A percentile compares a stretch with the other conserved stretches of the same genome.
These are phyloP conservation scores for Wakefieldia striispora DNA, from an alignment of 768 basidiomycete species.

Conservation along the genomic window DNA sequence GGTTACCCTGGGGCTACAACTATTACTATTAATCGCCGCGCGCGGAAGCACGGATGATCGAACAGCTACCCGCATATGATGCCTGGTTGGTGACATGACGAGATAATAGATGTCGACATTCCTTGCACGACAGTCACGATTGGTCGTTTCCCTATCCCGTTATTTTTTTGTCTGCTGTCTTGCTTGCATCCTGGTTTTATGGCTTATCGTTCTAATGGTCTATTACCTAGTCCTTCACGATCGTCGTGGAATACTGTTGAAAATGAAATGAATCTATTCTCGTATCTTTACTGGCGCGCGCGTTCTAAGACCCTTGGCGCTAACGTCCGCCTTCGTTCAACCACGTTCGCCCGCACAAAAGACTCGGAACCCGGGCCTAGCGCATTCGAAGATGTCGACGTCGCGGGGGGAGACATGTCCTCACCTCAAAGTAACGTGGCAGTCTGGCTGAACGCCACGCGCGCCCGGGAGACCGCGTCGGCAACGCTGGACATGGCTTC, in stretches of 20 bases:
- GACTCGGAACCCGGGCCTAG: too few relatives aligned
- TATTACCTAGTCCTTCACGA: too few relatives aligned
- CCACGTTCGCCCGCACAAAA: too few relatives aligned
- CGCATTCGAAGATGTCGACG: too few relatives aligned
- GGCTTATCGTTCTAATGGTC: conserved; percentile 4
- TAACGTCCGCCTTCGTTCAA: too few relatives aligned
- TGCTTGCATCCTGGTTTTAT: conserved; percentile 2
- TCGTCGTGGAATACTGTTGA: too few relatives aligned
- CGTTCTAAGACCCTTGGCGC: too few relatives aligned
- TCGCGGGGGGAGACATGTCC: too few relatives aligned
- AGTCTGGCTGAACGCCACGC: too few relatives aligned
- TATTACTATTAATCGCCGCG: conserved; percentile 17
- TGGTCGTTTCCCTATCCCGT: neutral
- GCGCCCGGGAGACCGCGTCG: too few relatives aligned
- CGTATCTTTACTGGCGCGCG: neutral
- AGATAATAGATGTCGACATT: conserved; percentile 5
- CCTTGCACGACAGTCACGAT: neutral
- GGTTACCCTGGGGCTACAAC: conserved; percentile 24
- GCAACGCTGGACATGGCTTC: too few relatives aligned
- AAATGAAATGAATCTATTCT: neutral
- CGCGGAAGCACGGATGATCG: conserved; percentile 9
- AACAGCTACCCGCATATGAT: conserved; percentile 15
- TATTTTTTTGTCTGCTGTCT: conserved; percentile 1
- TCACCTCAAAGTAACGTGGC: too few relatives aligned
- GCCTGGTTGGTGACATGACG: conserved; percentile 14